Evolutionary conservation across 129 eudicot species (phyloP).

Genomic region (sunflower (Helianthus annuus)): DNA sequence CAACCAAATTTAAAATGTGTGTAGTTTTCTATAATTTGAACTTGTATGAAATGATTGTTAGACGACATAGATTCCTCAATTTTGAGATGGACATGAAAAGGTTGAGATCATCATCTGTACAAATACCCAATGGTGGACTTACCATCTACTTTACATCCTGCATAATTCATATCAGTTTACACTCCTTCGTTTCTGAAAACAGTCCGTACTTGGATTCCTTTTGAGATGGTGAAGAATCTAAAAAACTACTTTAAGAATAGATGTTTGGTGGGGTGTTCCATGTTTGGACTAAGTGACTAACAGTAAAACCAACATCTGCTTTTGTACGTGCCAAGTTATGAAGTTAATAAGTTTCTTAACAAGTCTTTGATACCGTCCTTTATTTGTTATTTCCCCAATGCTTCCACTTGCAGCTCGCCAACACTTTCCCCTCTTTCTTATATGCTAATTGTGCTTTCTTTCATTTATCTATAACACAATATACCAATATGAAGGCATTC

Average conservation of each 20-base stretch:
- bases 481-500: slow-evolving; percentile 82
- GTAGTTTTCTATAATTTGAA: slow-evolving; percentile 7
- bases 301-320: not conserved
- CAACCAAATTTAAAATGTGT: not conserved
- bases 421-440: no score
- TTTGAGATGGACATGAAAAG: not conserved
- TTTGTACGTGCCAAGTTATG: not conserved
- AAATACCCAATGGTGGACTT: not conserved
- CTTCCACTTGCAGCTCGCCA: no score
- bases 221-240: not conserved
- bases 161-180: not conserved
- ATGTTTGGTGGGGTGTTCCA: not conserved
- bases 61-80: no score
- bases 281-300: not conserved
- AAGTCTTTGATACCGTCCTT: not conserved
- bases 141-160: not conserved
- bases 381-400: not conserved
- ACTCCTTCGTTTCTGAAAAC: not conserved
- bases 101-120: slow-evolving; percentile 5
- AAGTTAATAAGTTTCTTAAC: not conserved
- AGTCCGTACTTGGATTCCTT: not conserved
- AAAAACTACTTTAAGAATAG: not conserved
- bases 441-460: not conserved
- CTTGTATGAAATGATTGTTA: not conserved
- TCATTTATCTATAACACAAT: slow-evolving; percentile 1